Base-by-base conservation (phyloP, 2,329 filamentous ascomycete genomes). In the Colletotrichum sp. region DNA sequence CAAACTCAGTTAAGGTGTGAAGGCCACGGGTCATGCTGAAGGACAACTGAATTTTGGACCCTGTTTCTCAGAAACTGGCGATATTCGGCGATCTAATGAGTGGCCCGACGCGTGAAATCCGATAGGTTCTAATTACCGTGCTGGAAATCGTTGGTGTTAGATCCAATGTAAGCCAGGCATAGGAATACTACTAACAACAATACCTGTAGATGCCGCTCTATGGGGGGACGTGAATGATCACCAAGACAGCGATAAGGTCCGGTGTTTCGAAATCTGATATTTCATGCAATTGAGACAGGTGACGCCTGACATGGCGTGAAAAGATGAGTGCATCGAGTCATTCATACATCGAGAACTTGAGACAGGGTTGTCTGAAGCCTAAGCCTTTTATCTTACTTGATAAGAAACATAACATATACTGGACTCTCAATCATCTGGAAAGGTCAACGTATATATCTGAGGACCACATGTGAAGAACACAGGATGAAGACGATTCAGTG, bases 221-320 rank as follows among this genome's bases (percentile, higher is more conserved):
- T n/a, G 5, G 2, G 19, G 39, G 19, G 39, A n/a, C 12, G 5
- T 12, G 39, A 11, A 44, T 44, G 9, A 44, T 44, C 19, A n/a
- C 5, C 8, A 39, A 39, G 36, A 39, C 8, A 19, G 16, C 16
- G 5, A 39, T 11, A 11, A 39, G 16, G 16, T 19, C 16, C 11
- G 36, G 16, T 39, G 36, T 9, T 19, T 1, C 8, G 16, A 39
- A 11, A 39, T 39, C 36, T 39, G 16, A 19, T 19, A 19, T 9
- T 19, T 19, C 36, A 9, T 39, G 16, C 36, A 19, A 19, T 19
- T 39, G 7, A 39, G 39, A 49, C 9, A 49, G 39, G 5, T n/a
- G 19, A n/a, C 39, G 8, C 0, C 8, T 4, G 39, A 0, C 3
- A 49, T n/a, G 0, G 39, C 19, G 39, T 12, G 39, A n/a, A 1